Base-by-base conservation (phyloP, 179 eudicot species). In the Sideroxylon spinosum region DNA sequence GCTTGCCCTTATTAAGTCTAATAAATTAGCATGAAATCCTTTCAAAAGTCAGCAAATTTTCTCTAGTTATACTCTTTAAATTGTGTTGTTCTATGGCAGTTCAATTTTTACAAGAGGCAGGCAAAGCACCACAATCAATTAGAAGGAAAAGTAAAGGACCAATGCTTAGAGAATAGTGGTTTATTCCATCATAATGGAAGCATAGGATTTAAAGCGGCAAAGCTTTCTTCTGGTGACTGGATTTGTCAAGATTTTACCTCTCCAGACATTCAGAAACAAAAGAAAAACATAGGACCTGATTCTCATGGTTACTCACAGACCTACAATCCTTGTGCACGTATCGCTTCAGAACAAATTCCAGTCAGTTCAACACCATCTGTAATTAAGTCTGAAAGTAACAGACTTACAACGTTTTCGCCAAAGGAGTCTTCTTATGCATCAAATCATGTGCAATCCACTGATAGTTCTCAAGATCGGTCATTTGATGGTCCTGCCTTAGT, bases 391-490 rank as follows among this genome's bases (percentile, higher is more conserved):
- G 89, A 88, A 80, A 87, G 81, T 69, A 84, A 74, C 57, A 77
- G 82, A 53, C 75, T 79, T 67, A 79, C 87, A 28, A 79, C 88
- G 71, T 67, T 81, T 78, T 84, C 90, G 78, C 84, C 82, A 3
- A 89, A 77, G 82, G 91, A 83, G 46, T 85, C 89, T 19, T 89
- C 87, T 77, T 56, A 83, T 85, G 85, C 87, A 76, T 89, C 93
- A 23, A 88, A 68, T 73, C 83, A 78, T 68, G 74, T 79, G 71
- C 86, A 80, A 61, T 80, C 90, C 7, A 26, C 72, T 56, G 88
- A 84, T 79, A 82, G 76, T 59, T 68, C 83, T 79, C 84, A 74
- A 75, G 82, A 82, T 73, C 69, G 74, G 73, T 80, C 92, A 78
- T 79, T 86, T 76, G 82, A 80, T 75, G 81, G 77, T 48, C 78